Evolutionary conservation across 2,329 filamentous ascomycete genomes (phyloP).

Genomic region (Fusarium sp.): DNA sequence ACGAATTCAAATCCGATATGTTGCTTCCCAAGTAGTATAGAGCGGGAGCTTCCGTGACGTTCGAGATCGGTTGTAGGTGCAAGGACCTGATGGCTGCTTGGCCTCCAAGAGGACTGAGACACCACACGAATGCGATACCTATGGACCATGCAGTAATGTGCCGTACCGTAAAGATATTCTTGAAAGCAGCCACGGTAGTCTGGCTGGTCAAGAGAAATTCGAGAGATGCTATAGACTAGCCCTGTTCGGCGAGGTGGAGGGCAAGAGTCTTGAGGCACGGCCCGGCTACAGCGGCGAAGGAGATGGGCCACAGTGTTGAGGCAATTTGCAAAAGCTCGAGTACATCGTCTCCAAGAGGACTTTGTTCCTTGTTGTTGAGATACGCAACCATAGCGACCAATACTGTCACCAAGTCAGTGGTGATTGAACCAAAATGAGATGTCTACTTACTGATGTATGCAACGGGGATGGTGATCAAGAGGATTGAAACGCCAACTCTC

Average conservation of each 20-base stretch:
- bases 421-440: background rate
- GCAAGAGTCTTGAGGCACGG: slow-evolving; percentile 11
- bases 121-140: background rate
- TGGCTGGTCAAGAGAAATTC: slow-evolving; percentile 3
- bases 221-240: background rate
- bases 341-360: background rate
- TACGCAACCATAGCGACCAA: background rate
- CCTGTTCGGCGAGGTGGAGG: background rate
- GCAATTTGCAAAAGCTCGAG: background rate
- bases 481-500: background rate
- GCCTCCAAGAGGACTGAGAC: background rate
- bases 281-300: background rate
- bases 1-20: background rate
- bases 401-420: background rate
- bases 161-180: background rate
- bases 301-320: slow-evolving; percentile 18
- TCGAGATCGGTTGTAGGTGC: rapidly evolving
- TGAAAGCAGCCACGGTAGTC: background rate
- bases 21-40: background rate
- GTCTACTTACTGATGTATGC: background rate
- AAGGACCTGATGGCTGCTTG: slow-evolving; percentile 3
- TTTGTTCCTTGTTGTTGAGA: background rate
- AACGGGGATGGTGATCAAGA: background rate
- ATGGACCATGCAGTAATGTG: background rate
- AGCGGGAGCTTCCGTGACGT: background rate